A percentile compares a stretch with the other conserved stretches of the same genome.
These are phyloP conservation scores for Yamadazyma trypodendri DNA, from an alignment of 1,139 yeast genomes.

Conservation along the genomic window DNA sequence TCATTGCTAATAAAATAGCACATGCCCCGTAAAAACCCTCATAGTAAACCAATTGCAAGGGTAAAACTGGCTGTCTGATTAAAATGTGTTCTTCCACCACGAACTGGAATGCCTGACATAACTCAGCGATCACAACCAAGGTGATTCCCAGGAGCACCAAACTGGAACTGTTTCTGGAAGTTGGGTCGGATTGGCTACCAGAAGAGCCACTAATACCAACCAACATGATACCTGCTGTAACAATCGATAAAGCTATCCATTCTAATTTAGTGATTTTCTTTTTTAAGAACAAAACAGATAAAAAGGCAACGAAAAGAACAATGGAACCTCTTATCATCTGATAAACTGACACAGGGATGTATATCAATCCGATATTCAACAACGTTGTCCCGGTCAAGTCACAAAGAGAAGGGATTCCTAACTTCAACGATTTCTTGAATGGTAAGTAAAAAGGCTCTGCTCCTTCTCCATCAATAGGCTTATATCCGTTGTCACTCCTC, in stretches of 20 bases:
- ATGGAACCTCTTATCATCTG: slow-evolving; percentile 85
- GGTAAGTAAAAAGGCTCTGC: slow-evolving; percentile 13
- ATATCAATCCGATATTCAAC: slow-evolving; percentile 71
- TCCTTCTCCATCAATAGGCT: slow-evolving; percentile 18
- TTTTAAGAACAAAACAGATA: slow-evolving; percentile 64
- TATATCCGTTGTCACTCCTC: slow-evolving; percentile 18
- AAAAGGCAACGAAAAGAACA: slow-evolving; percentile 72
- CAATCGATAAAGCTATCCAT: slow-evolving; percentile 64
- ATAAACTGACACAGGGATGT: slow-evolving; percentile 79
- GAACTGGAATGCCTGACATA: slow-evolving; percentile 72
- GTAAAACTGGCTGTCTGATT: slow-evolving; percentile 51
- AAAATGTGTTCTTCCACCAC: slow-evolving; percentile 75
- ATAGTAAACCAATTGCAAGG: slow-evolving; percentile 67
- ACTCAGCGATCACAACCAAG: slow-evolving; percentile 60
- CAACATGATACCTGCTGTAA: slow-evolving; percentile 64
- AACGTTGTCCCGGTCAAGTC: slow-evolving; percentile 74
- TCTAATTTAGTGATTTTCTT: slow-evolving; percentile 58
- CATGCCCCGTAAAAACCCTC: slow-evolving; percentile 71
- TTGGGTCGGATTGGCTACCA: slow-evolving; percentile 12
- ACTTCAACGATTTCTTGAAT: slow-evolving; percentile 25
- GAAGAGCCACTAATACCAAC: slow-evolving; percentile 71
- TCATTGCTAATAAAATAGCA: slow-evolving; percentile 44
- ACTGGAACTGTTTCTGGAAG: slow-evolving; percentile 15
- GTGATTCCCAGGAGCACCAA: slow-evolving; percentile 53
- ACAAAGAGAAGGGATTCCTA: slow-evolving; percentile 65